These are phyloP conservation scores for Penicillium sclerotigenum DNA, from an alignment of 2,329 filamentous ascomycete species.

Conservation along the genomic window DNA sequence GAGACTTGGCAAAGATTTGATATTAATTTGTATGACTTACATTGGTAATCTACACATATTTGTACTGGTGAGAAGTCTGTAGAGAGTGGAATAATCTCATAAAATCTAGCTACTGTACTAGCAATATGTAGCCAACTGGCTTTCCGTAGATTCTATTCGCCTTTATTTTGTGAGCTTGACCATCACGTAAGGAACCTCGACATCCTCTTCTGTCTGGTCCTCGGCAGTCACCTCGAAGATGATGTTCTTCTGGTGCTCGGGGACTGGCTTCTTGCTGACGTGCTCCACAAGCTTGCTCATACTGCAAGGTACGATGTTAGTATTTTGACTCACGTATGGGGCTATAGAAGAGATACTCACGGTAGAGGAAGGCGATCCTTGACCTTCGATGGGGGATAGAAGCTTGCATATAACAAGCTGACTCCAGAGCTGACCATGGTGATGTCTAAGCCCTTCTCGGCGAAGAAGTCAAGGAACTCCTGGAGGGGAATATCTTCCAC, in stretches of 20 bases:
- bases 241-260: conserved; percentile 86
- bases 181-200: conserved; percentile 96
- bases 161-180: conserved; percentile 61
- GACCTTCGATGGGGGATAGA: conserved; percentile 78
- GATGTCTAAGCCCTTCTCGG: conserved; percentile 73
- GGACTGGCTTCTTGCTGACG: conserved; percentile 88
- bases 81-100: conserved; percentile 10
- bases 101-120: conserved; percentile 8
- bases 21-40: background rate
- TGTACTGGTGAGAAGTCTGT: background rate
- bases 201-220: conserved; percentile 83
- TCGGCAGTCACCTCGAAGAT: conserved; percentile 96
- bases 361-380: conserved; percentile 75
- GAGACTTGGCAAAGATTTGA: background rate
- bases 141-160: background rate
- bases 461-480: conserved; percentile 80
- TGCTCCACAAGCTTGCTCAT: conserved; percentile 83
- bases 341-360: conserved; percentile 47
- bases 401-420: conserved; percentile 87
- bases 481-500: conserved; percentile 78
- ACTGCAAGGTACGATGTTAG: conserved; percentile 50
- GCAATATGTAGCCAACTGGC: background rate
- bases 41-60: conserved; percentile 8
- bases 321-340: background rate
- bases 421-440: conserved; percentile 98